Evolutionary conservation across 352 stramenopile genomes (phyloP).

Genomic region (Albugo candida): DNA sequence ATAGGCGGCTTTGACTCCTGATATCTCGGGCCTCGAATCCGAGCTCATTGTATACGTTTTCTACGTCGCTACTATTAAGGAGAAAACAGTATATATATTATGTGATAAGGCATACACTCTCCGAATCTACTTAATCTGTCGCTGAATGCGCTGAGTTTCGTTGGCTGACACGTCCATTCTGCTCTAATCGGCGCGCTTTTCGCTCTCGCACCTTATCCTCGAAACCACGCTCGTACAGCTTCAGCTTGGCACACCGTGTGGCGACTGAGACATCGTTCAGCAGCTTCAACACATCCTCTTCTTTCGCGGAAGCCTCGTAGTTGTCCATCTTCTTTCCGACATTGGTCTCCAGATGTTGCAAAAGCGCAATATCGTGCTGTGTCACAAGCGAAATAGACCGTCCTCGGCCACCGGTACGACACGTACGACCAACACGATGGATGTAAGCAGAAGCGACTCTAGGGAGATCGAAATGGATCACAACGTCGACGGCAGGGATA

Average conservation of each 20-base stretch:
- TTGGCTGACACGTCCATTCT: slow-evolving; percentile 15
- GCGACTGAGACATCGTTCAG: slow-evolving; percentile 91
- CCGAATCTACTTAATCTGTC: background rate
- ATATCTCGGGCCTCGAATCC: no score
- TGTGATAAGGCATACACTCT: no score
- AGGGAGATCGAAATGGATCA: slow-evolving; percentile 96
- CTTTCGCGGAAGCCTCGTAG: slow-evolving; percentile 47
- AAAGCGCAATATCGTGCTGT: slow-evolving; percentile 84
- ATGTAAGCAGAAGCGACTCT: slow-evolving; percentile 93
- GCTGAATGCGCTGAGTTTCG: background rate
- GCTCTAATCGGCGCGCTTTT: slow-evolving; percentile 39
- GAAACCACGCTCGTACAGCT: slow-evolving; percentile 76
- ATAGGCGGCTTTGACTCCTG: no score
- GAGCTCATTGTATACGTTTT: no score
- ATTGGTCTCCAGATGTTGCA: slow-evolving; percentile 89
- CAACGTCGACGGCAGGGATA: slow-evolving; percentile 90
- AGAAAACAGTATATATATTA: no score
- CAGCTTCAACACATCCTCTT: slow-evolving; percentile 89
- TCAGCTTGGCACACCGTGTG: slow-evolving; percentile 84
- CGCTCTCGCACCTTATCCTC: slow-evolving; percentile 65
- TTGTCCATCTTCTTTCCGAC: slow-evolving; percentile 83
- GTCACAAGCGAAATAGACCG: slow-evolving; percentile 89
- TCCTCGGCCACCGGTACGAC: slow-evolving; percentile 79
- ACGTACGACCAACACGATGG: slow-evolving; percentile 92
- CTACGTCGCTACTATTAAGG: no score